Base-by-base conservation (phyloP, 1,139 yeast genomes). In the Pneumocystis wakefieldiae region DNA sequence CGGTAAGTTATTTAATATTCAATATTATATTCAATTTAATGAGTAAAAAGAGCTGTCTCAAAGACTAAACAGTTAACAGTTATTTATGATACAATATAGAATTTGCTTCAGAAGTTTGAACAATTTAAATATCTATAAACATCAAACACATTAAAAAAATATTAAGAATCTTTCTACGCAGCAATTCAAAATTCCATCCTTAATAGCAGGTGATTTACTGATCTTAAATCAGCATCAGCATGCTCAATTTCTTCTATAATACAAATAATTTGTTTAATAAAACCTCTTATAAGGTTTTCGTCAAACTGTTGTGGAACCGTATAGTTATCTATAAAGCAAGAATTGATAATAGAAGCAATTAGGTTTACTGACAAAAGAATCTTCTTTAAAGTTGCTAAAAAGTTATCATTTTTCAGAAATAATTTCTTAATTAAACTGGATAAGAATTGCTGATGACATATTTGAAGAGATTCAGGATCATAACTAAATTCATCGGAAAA, bases 1-100 rank as follows among this genome's bases (percentile, higher is more conserved):
- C 24, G 32, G 55, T 48, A 48, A 48, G n/a, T 24, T 8, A 48
- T 48, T 10, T 10, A 48, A n/a, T 15, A 48, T 8, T 8, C 7
- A 19, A 10, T 12, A 48, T 48, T 48, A 70, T 48, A 48, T 48
- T 48, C 28, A 19, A 48, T 24, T 29, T 48, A 48, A 48, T 24
- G 4, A 79, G 68, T 58, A 72, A 36, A 66, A 66, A 29, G 64
- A 63, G 10, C 57, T 69, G 6, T 68, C 65, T 14, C 66, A 64
- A 48, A 67, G 66, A 17, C 7, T 65, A 57, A 62, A 61, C 15
- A 66, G 64, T 32, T 63, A 65, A 29, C 64, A 65, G 36, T 59
- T 61, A 12, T 60, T 58, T 29, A 58, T 41, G 15, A 24, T 57
- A 28, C 60, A 35, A 39, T 55, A 42, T 15, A 36, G 10, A 10